phyloP scores from a whole-genome alignment of 2,329 filamentous ascomycete genomes.

The Penicillium sumatraense region DNA sequence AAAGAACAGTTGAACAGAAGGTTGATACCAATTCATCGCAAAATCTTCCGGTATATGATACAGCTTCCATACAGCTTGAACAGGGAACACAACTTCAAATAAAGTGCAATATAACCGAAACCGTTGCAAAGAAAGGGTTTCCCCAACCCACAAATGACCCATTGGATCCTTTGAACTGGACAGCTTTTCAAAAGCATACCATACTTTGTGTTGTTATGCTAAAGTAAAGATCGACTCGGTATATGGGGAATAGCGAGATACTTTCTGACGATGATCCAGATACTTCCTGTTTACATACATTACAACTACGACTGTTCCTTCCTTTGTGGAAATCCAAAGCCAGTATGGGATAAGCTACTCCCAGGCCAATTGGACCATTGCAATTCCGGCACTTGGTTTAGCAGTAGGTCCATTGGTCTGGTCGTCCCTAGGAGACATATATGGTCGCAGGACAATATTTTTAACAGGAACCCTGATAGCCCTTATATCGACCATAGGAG shows the following conservation, averaged over 20 bases:
- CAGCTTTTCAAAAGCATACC: conserved; percentile 50
- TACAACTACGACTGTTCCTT: conserved; percentile 61
- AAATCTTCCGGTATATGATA: no score
- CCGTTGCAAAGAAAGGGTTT: conserved; percentile 25
- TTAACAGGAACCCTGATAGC: conserved; percentile 51
- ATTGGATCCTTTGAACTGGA: conserved; percentile 62
- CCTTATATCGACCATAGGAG: conserved; percentile 48
- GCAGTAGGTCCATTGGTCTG: conserved; percentile 57
- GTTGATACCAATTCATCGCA: no score
- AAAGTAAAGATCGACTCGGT: conserved; percentile 44
- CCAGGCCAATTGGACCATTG: conserved; percentile 61
- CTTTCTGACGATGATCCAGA: conserved; percentile 29
- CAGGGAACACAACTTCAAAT: conserved; percentile 2
- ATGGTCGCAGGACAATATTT: conserved; percentile 57
- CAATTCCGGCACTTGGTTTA: conserved; percentile 57
- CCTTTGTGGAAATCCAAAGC: conserved; percentile 55
- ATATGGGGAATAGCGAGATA: no score
- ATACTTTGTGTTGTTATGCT: conserved; percentile 59
- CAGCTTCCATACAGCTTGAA: no score
- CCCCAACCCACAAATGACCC: conserved; percentile 51
- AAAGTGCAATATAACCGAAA: conserved; percentile 17
- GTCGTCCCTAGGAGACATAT: conserved; percentile 56
- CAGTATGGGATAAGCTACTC: conserved; percentile 52
- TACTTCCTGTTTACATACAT: conserved; percentile 65
- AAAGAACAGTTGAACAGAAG: no score